A percentile compares a stretch with the other conserved stretches of the same genome.
phyloP scores from a whole-genome alignment of 306 rosid genomes.

The Cotoneaster glaucophyllus region DNA sequence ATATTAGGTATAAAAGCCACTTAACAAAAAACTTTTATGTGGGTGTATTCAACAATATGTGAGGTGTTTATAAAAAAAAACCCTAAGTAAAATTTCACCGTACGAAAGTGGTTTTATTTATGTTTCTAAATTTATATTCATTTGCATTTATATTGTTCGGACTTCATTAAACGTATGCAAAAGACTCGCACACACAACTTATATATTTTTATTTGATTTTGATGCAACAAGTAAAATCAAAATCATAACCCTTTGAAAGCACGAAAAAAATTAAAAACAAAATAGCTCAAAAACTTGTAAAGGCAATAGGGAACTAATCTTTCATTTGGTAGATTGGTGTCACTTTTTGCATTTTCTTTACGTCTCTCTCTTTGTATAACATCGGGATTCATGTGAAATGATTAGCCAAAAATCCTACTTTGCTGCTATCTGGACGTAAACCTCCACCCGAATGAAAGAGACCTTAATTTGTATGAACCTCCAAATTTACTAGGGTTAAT shows the following conservation, averaged over 20 bases:
- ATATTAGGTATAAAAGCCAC: too few species aligned
- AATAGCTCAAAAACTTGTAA: not conserved
- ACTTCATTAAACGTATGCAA: not conserved
- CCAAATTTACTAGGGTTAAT: not conserved
- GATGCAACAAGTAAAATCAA: not conserved
- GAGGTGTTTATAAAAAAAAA: too few species aligned
- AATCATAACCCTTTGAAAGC: not conserved
- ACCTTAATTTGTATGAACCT: slow-evolving; percentile 16
- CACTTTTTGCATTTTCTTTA: slow-evolving; percentile 2
- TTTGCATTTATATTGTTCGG: not conserved
- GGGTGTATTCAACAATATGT: too few species aligned
- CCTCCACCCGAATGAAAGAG: slow-evolving; percentile 27
- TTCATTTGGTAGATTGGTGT: not conserved
- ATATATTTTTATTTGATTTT: not conserved
- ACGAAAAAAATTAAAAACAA: not conserved
- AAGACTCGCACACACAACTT: not conserved
- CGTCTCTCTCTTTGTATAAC: slow-evolving; percentile 14
- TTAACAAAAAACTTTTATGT: too few species aligned
- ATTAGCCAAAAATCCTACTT: slow-evolving; percentile 11
- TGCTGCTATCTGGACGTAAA: slow-evolving; percentile 21
- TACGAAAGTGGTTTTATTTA: not conserved
- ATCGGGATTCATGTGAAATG: slow-evolving; percentile 44
- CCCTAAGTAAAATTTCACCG: not conserved
- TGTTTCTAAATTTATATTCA: not conserved
- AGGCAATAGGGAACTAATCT: not conserved